phyloP scores from a whole-genome alignment of 1,284 basidiomycete species.

The Trichosporon coremiiforme region DNA sequence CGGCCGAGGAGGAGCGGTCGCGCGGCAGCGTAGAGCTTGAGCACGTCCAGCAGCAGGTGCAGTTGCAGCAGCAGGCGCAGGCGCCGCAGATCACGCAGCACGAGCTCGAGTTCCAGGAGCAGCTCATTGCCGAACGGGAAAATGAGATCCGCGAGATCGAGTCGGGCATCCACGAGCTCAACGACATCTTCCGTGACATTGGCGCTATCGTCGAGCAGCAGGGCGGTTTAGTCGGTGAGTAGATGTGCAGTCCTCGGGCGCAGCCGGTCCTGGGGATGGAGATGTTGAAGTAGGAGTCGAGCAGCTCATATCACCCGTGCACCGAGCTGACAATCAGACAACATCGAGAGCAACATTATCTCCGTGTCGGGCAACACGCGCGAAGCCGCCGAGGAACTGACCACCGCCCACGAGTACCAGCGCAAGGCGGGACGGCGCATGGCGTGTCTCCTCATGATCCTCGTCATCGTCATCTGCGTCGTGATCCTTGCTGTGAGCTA shows the following conservation, averaged over 20 bases:
- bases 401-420: constrained; percentile 90
- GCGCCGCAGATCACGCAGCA: constrained; percentile 70
- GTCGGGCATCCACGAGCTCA: constrained; percentile 92
- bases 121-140: constrained; percentile 92
- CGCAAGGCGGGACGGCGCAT: constrained; percentile 87
- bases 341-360: constrained; percentile 93
- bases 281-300: too few relatives aligned
- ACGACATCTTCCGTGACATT: constrained; percentile 95
- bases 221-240: constrained; percentile 87
- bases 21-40: constrained; percentile 50
- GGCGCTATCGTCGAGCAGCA: constrained; percentile 94
- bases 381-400: constrained; percentile 83
- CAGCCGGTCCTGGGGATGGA: too few relatives aligned
- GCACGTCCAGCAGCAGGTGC: constrained; percentile 48
- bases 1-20: constrained; percentile 34
- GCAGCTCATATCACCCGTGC: too few relatives aligned
- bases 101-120: constrained; percentile 95
- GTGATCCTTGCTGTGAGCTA: constrained; percentile 83
- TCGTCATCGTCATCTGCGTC: constrained; percentile 82
- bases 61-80: constrained; percentile 45
- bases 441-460: constrained; percentile 83
- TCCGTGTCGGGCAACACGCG: constrained; percentile 81
- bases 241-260: too few relatives aligned
- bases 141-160: constrained; percentile 95
- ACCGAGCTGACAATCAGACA: constrained; percentile 64